Evolutionary conservation across 192 early-diverging fungal species (phyloP), one percentile per base, ranked within the genome.

Genomic region (Backusella mclennaniae): DNA sequence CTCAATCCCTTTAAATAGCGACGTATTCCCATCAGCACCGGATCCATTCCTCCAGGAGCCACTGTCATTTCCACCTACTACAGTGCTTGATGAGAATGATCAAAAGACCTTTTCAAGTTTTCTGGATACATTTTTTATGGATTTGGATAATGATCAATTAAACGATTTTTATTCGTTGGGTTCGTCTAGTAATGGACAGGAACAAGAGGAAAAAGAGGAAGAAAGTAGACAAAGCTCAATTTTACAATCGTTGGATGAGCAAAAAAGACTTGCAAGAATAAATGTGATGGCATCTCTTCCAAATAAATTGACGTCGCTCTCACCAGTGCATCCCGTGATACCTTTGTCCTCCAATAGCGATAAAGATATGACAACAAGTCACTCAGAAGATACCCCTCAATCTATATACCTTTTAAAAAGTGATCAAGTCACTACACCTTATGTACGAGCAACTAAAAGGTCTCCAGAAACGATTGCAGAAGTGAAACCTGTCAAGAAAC

Each of bases 81-180:
- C 42, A 67, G 68, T 84, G 17, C 44, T 84, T 31, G 76, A 80
- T 38, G 82, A 84, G 68, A 53, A 77, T 46, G 87, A 88, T 66
- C 85, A 88, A 44, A 81, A 80, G 35, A 77, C 77, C 29, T 86
- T 88, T 66, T 84, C 84, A 41, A 76, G 82, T 70, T 88, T 88
- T 71, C 69, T 88, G 35, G 87, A 49, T 71, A 81, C 82, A 2
- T 77, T 88, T 41, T 83, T 88, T 42, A 80, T 88, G 29, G 87
- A 86, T 36, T 84, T 82, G 42, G 82, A 84, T 67, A 29, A 36
- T 4, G 21, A 31, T 7, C 66, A 67, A 66, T 31, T 39, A 31
- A 31, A 17, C 38, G n/a, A 33, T 66, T 39, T 59, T 35, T 70
- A 70, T 31, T 19, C 44, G 29, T 21, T 75, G 8, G 15, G 69